phyloP scores from a whole-genome alignment of 768 basidiomycete genomes.

The Boletus speciosus region DNA sequence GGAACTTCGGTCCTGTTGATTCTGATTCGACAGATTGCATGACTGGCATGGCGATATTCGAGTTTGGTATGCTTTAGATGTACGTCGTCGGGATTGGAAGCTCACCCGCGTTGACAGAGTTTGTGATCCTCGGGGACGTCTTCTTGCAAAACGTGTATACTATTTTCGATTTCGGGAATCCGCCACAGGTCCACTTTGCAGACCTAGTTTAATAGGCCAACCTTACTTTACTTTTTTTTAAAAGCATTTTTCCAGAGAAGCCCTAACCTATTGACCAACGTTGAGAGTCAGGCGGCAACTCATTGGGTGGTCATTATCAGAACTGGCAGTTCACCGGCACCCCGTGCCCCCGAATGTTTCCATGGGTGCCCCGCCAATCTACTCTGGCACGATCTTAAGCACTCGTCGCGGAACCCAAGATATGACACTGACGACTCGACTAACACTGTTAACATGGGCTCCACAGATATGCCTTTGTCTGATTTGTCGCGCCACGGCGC shows the following conservation, averaged over 20 bases:
- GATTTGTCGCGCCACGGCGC: too few species aligned
- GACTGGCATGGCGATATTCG: slow-evolving; percentile 24
- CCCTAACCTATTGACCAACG: too few species aligned
- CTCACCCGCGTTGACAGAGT: slow-evolving; percentile 8
- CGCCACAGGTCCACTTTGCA: slow-evolving; percentile 37
- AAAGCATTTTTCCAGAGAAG: not conserved
- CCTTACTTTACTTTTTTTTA: not conserved
- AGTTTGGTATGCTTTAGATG: slow-evolving; percentile 3
- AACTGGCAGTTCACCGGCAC: too few species aligned
- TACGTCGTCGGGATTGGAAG: not conserved
- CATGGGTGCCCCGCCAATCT: too few species aligned
- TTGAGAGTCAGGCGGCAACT: too few species aligned
- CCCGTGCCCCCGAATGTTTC: too few species aligned
- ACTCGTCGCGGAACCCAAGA: too few species aligned
- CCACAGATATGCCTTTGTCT: too few species aligned
- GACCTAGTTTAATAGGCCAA: slow-evolving; percentile 5
- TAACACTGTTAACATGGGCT: too few species aligned
- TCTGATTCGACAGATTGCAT: slow-evolving; percentile 26
- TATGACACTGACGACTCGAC: too few species aligned
- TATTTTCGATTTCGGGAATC: slow-evolving; percentile 27
- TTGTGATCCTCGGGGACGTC: slow-evolving; percentile 27
- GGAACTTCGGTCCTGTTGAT: slow-evolving; percentile 37
- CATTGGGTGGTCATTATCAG: too few species aligned
- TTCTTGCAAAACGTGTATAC: slow-evolving; percentile 26
- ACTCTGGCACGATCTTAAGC: too few species aligned